Evolutionary conservation across 148 eudicot genomes (phyloP).

Genomic region (Rhododendron ferrugineum): DNA sequence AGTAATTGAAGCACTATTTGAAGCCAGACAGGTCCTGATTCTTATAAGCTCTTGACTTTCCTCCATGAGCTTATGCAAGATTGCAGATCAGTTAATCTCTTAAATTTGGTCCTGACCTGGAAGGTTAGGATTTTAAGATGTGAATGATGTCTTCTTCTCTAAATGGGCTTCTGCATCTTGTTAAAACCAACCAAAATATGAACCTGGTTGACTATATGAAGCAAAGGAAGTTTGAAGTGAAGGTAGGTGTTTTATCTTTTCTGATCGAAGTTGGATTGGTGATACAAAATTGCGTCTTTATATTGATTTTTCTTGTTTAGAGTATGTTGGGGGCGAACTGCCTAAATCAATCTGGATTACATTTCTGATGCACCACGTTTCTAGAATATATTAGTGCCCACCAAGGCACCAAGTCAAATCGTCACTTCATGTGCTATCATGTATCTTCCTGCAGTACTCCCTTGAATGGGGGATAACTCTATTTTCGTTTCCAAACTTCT

Average conservation of each 20-base stretch:
- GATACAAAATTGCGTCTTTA: background rate
- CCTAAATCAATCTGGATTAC: background rate
- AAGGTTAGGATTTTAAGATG: background rate
- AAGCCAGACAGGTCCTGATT: background rate
- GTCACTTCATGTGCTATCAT: background rate
- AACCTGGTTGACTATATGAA: background rate
- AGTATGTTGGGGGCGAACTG: background rate
- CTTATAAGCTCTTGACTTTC: background rate
- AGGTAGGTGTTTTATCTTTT: background rate
- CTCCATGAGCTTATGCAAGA: background rate
- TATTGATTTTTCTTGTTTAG: background rate
- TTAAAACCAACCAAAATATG: background rate
- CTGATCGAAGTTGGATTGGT: background rate
- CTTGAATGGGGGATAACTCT: background rate
- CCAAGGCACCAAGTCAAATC: background rate
- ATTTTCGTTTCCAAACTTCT: background rate
- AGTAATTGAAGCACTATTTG: background rate
- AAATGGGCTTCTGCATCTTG: background rate
- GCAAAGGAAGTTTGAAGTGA: background rate
- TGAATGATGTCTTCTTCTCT: background rate
- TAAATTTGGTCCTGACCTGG: background rate
- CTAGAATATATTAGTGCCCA: background rate
- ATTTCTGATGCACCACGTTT: background rate
- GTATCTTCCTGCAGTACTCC: background rate
- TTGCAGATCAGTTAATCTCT: background rate